Evolutionary conservation across 805 yeast species (phyloP).

Genomic region (Candida vaughaniae): DNA sequence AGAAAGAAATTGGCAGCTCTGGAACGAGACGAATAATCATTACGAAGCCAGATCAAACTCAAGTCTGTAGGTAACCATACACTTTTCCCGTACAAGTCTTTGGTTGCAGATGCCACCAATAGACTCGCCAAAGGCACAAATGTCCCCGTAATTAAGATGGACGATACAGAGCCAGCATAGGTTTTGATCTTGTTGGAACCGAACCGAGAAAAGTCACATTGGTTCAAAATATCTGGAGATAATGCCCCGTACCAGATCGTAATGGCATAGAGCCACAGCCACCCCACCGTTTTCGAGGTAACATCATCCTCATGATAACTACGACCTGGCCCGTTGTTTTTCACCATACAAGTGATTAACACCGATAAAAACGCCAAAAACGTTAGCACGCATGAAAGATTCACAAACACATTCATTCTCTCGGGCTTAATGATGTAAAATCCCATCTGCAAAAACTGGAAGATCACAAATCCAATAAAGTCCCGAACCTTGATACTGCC

Average conservation of each 20-base stretch:
- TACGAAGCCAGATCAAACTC: constrained; percentile 38
- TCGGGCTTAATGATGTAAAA: constrained; percentile 46
- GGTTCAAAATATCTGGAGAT: constrained; percentile 39
- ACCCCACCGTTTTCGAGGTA: constrained; percentile 26
- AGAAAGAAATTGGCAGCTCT: constrained; percentile 52
- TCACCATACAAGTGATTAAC: constrained; percentile 22
- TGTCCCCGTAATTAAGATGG: constrained; percentile 39
- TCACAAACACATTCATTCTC: constrained; percentile 29
- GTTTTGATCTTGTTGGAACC: constrained; percentile 1
- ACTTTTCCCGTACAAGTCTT: constrained; percentile 32
- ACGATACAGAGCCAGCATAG: constrained; percentile 24
- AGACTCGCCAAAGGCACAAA: constrained; percentile 48
- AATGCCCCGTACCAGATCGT: constrained; percentile 37
- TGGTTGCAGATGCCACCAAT: constrained; percentile 43
- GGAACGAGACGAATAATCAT: constrained; percentile 31
- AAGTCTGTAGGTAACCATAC: constrained; percentile 50
- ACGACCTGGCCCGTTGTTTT: constrained; percentile 30
- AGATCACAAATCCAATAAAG: constrained; percentile 43
- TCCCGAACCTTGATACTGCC: constrained; percentile 41
- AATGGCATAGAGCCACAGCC: constrained; percentile 43
- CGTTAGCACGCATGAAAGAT: constrained; percentile 23
- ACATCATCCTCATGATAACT: constrained; percentile 7
- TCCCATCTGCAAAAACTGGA: constrained; percentile 43
- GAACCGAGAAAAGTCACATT: constrained; percentile 41
- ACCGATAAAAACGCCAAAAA: constrained; percentile 40